Base-by-base conservation (phyloP, 345 rosid species). In the Aegle marmelos region DNA sequence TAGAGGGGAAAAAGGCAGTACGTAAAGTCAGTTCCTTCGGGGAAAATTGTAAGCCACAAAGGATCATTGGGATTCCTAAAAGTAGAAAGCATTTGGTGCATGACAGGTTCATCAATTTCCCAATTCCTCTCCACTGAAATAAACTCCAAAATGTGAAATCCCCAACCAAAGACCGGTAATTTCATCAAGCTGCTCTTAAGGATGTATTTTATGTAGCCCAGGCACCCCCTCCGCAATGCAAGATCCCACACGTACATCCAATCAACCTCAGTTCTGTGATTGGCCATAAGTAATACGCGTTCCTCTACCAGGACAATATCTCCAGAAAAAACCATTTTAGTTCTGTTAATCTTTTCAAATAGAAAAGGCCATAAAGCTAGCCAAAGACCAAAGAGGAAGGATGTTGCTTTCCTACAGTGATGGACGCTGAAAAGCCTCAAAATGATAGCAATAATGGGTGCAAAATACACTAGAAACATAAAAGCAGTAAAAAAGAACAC, bases 201-300 rank as follows among this genome's bases (percentile, higher is more conserved):
- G 22, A 93, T 84, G 73, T 93, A 93, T 68, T 93, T 93, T 72
- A 93, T 89, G 77, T 80, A 86, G 27, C 97, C 97, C 39, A 93
- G 88, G 79, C 91, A 85, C 2, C 91, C 92, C 76, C 91, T 93
- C 37, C 97, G 81, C 88, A 91, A 74, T 7, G 97, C 98, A 41
- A 93, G 89, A 76, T 91, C 80, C 98, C 98, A 93, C 76, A 93
- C 36, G 84, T 91, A 93, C 98, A 93, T 93, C 97, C 98, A 93
- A 86, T 91, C 97, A 10, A 91, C 94, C 82, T 91, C 98, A n/a
- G 98, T 93, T 88, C 94, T 89, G 83, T 93, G 94, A 79, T 93
- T 93, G 30, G 94, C 84, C 72, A 93, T 84, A 11, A 93, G 85
- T 84, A 93, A 57, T 54, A 89, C 90, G 54, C 91, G 90, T 81